Conservation (phyloP, 176 grass and related monocot species). For the Aegilops umbellulata region DNA sequence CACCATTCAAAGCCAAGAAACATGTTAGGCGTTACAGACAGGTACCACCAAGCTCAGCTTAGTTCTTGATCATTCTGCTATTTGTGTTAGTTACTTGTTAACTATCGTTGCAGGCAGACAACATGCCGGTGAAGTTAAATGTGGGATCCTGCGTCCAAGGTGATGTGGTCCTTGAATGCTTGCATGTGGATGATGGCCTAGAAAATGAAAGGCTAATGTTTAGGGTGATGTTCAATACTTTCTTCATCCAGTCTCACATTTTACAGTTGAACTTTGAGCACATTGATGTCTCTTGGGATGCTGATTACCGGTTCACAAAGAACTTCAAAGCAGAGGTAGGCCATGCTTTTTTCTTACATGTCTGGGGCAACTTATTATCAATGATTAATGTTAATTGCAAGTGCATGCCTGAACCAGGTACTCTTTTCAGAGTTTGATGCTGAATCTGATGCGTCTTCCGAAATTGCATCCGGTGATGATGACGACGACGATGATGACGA, state of each 20-base stretch:
- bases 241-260: constrained; percentile 89
- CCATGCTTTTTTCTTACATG: constrained; percentile 27
- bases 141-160: constrained; percentile 84
- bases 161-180: constrained; percentile 86
- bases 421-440: constrained; percentile 98
- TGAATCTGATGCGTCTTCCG: constrained; percentile 59
- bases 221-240: constrained; percentile 92
- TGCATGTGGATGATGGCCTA: constrained; percentile 61
- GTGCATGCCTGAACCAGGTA: constrained; percentile 84
- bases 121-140: constrained; percentile 79
- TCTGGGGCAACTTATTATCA: constrained; percentile 4
- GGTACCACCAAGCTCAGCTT: constrained; percentile 42
- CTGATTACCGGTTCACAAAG: constrained; percentile 65
- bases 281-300: constrained; percentile 74
- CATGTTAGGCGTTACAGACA: constrained; percentile 72
- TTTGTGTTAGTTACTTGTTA: constrained; percentile 60
- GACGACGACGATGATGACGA: constrained; percentile 43
- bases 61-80: constrained; percentile 12
- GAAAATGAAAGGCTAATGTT: constrained; percentile 73
- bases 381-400: constrained; percentile 56
- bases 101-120: constrained; percentile 72
- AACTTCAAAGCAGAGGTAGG: constrained; percentile 94
- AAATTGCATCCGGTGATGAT: constrained; percentile 30
- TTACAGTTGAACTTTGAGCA: constrained; percentile 74
- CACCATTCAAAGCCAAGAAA: constrained; percentile 66